Evolutionary conservation across 495 filamentous ascomycete species (phyloP).

Genomic region (Neurospora sp.): DNA sequence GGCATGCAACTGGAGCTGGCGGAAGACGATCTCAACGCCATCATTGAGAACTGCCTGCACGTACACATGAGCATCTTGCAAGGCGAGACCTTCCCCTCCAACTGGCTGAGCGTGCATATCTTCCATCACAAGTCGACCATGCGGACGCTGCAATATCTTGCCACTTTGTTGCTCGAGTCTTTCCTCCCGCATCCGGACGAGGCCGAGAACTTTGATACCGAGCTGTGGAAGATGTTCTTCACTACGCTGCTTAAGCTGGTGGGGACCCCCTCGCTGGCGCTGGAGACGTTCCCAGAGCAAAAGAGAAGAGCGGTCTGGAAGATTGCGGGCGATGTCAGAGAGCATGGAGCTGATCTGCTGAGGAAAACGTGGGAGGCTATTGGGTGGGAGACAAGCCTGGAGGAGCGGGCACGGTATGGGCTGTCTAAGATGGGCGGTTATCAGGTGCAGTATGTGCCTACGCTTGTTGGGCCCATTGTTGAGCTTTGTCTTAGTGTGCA

Average conservation of each 20-base stretch:
- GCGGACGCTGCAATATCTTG: constrained; percentile 76
- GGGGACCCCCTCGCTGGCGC: constrained; percentile 72
- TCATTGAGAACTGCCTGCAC: constrained; percentile 64
- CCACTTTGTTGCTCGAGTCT: constrained; percentile 61
- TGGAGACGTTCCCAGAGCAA: constrained; percentile 96
- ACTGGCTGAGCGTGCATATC: constrained; percentile 88
- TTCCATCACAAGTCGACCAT: constrained; percentile 91
- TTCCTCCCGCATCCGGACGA: constrained; percentile 84
- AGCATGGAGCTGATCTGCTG: constrained; percentile 79
- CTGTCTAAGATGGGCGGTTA: constrained; percentile 84
- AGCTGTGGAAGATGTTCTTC: constrained; percentile 91
- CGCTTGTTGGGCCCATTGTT: constrained; percentile 81
- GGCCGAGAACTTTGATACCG: constrained; percentile 84
- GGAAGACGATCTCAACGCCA: constrained; percentile 61
- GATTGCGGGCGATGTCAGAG: constrained; percentile 92
- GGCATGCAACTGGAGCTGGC: constrained; percentile 60
- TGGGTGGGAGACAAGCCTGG: constrained; percentile 83
- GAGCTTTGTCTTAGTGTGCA: constrained; percentile 93
- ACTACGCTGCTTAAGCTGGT: constrained; percentile 80
- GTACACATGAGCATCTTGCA: constrained; percentile 82
- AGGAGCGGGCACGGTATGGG: constrained; percentile 63
- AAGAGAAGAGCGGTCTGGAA: constrained; percentile 96
- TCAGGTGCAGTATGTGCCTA: constrained; percentile 95
- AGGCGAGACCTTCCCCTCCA: constrained; percentile 80
- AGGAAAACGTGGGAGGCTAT: constrained; percentile 88